phyloP scores from a whole-genome alignment of 257 asterid genomes.

The Capsicum rhomboideum region DNA sequence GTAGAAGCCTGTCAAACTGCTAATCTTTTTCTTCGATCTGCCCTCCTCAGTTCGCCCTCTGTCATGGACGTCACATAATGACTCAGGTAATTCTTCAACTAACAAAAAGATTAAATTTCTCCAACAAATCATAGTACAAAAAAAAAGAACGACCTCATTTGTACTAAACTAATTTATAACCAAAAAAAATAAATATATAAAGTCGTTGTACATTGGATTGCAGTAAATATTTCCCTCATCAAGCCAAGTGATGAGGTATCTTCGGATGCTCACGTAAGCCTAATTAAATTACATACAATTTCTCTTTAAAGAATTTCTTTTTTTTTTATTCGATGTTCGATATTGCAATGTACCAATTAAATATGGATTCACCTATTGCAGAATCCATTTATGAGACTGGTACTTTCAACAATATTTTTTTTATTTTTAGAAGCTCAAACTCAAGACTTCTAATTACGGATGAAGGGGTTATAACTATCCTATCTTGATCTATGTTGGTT shows the following conservation, averaged over 20 bases:
- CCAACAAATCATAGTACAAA: neutral
- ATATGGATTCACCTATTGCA: neutral
- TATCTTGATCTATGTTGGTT: neutral
- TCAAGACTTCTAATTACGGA: neutral
- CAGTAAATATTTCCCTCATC: neutral
- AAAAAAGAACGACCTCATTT: neutral
- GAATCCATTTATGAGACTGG: fast-evolving
- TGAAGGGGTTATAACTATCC: neutral
- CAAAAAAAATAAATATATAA: neutral
- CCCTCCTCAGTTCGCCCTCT: neutral
- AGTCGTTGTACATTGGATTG: neutral
- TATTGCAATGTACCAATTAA: neutral
- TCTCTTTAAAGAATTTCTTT: no score
- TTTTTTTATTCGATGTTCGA: neutral
- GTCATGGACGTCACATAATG: neutral
- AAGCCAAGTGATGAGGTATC: neutral
- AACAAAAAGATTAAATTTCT: neutral
- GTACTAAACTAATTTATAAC: neutral
- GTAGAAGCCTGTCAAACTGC: no score
- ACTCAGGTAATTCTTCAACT: neutral
- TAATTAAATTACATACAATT: neutral
- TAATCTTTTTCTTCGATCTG: neutral
- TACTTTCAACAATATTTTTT: fast-evolving
- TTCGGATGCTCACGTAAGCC: neutral
- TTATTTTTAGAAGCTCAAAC: neutral